Base-by-base conservation (phyloP, 192 early-diverging fungal species). In the Mortierella hygrophila region DNA sequence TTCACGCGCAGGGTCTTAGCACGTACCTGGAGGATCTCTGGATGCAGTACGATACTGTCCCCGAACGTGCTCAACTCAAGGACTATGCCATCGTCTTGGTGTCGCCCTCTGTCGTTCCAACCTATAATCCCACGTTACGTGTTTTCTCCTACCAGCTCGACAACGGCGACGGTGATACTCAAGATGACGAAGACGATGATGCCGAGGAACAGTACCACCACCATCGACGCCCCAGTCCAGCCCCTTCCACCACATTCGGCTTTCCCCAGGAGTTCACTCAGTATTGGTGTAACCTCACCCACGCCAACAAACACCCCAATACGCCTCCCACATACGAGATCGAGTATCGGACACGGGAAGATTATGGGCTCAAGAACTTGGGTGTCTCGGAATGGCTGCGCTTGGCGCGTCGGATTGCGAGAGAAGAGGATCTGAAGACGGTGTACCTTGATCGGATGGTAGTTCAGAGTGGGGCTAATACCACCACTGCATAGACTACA, bases 101-200 rank as follows among this genome's bases (percentile, higher is more conserved):
- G 2, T 89, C 92, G 60, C 92, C 93, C 20, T 91, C 91, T 54
- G 87, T 94, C 21, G 89, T 94, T 11, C 93, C 93, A 37, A 90
- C 84, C 40, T 92, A 90, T 71, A 74, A 89, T 18, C 93, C 93
- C 0, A 87, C 91, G 2, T 78, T 92, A 60, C 88, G 92, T 40
- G 86, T 93, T 0, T 89, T 91, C 55, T 71, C 89, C 70, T 94
- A 94, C 55, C 77, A 89, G 10, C 78, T 73, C 1, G 77, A 41
- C 6, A 23, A 41, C 46, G 8, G 29, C 46, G 18, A 52, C 20
- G 68, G 5, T 15, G n/a, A 6, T 18, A 26, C 42, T 40, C 38
- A 70, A 20, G 21, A 23, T 26, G n/a, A 74, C 21, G 44, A 20
- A 4, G 72, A 65, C n/a, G 71, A 42, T 1, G 72, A 57, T 6